A percentile compares a stretch with the other conserved stretches of the same genome.
Conservation (phyloP, 768 basidiomycete genomes). For the Daedaleopsis nitida region DNA sequence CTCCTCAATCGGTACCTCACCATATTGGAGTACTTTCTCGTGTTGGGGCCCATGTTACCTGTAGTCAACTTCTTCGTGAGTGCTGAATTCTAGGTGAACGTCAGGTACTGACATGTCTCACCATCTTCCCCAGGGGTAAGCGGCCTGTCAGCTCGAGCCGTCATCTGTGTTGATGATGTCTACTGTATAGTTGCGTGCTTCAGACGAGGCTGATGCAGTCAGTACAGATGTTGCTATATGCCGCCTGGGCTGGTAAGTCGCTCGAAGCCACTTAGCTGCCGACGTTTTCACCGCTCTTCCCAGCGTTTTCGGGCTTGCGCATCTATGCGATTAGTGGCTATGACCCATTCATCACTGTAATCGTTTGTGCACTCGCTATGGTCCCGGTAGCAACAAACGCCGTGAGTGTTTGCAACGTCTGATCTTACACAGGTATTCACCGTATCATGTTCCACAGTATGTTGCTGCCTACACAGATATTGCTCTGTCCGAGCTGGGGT, state of each 20-base stretch:
- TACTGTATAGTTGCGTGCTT: conserved; percentile 4
- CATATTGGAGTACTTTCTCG: conserved; percentile 2
- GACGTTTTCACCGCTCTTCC: too few species aligned
- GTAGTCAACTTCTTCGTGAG: conserved; percentile 2
- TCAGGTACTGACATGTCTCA: too few species aligned
- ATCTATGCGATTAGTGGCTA: conserved; percentile 14
- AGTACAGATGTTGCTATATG: conserved; percentile 6
- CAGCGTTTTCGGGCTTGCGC: conserved; percentile 17
- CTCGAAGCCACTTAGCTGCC: not conserved
- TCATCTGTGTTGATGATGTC: not conserved
- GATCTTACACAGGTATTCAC: too few species aligned
- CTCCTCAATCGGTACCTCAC: conserved; percentile 17
- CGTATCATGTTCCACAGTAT: not conserved
- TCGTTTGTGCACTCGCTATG: conserved; percentile 12
- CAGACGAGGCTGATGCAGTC: not conserved
- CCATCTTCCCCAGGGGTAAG: too few species aligned
- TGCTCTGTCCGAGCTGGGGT: not conserved
- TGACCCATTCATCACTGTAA: conserved; percentile 1
- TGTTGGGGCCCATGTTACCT: conserved; percentile 11
- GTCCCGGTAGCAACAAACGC: conserved; percentile 14
- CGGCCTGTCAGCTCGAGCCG: too few species aligned
- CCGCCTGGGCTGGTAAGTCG: conserved; percentile 14
- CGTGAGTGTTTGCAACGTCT: not conserved
- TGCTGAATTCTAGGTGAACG: not conserved
- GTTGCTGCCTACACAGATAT: not conserved